Percentiles rank a stretch among this genome's conserved stretches.
Conservation (phyloP, 805 yeast species). For the Candida qinlingensis region DNA sequence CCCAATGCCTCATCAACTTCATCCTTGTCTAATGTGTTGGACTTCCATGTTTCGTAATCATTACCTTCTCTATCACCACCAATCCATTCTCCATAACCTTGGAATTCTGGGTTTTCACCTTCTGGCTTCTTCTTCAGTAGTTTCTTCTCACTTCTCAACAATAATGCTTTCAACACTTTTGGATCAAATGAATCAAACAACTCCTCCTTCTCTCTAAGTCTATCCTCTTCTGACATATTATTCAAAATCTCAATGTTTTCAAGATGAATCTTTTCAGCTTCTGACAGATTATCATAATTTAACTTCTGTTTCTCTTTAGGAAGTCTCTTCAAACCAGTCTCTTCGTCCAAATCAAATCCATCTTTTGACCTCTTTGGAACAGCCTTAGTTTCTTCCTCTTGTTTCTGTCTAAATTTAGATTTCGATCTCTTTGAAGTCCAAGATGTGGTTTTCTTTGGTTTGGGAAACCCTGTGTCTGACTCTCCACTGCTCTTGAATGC, state of each 20-base stretch:
- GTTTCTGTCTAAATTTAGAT: slow-evolving; percentile 88
- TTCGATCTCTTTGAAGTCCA: slow-evolving; percentile 51
- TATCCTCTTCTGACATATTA: slow-evolving; percentile 60
- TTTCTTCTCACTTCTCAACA: slow-evolving; percentile 52
- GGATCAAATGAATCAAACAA: slow-evolving; percentile 67
- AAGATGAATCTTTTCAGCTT: slow-evolving; percentile 67
- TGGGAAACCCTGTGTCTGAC: slow-evolving; percentile 58
- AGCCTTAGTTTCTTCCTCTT: slow-evolving; percentile 70
- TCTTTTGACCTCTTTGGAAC: slow-evolving; percentile 30
- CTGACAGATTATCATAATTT: slow-evolving; percentile 35
- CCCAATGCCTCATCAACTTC: slow-evolving; percentile 20
- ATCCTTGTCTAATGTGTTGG: slow-evolving; percentile 14
- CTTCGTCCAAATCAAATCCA: slow-evolving; percentile 89
- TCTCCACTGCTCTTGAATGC: not conserved
- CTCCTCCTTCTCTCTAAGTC: slow-evolving; percentile 60
- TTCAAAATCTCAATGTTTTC: slow-evolving; percentile 65
- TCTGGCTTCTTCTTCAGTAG: slow-evolving; percentile 7
- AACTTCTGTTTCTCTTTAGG: slow-evolving; percentile 84
- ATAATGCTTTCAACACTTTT: slow-evolving; percentile 49
- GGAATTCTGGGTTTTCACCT: slow-evolving; percentile 12
- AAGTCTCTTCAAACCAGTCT: slow-evolving; percentile 73
- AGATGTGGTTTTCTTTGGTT: slow-evolving; percentile 60
- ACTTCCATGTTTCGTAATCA: slow-evolving; percentile 18
- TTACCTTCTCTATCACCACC: slow-evolving; percentile 24
- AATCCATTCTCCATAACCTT: slow-evolving; percentile 27